Evolutionary conservation across 192 early-diverging fungal species (phyloP).

Genomic region (Haplosporangium gracile): DNA sequence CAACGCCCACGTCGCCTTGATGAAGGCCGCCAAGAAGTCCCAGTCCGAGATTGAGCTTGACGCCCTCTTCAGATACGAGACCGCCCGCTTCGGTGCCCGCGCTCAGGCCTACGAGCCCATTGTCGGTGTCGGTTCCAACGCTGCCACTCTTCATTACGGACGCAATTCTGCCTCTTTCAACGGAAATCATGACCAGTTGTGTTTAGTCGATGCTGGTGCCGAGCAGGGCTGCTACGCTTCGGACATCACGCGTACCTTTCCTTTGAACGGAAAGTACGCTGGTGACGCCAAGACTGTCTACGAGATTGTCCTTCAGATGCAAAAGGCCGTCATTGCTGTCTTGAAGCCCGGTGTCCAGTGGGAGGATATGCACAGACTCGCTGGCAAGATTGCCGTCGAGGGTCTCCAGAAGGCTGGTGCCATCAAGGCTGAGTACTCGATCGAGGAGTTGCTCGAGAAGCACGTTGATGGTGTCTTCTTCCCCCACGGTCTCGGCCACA

Average conservation of each 20-base stretch:
- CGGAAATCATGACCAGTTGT: slow-evolving; percentile 52
- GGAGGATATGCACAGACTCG: slow-evolving; percentile 91
- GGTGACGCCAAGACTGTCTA: slow-evolving; percentile 84
- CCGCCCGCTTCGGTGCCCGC: slow-evolving; percentile 71
- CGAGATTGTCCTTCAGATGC: slow-evolving; percentile 85
- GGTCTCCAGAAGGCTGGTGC: slow-evolving; percentile 82
- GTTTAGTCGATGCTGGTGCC: slow-evolving; percentile 91
- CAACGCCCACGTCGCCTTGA: slow-evolving; percentile 84
- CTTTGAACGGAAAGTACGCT: slow-evolving; percentile 80
- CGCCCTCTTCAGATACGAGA: slow-evolving; percentile 83
- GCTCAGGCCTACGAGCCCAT: slow-evolving; percentile 92
- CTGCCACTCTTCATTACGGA: slow-evolving; percentile 89
- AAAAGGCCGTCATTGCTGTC: slow-evolving; percentile 78
- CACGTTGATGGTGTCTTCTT: slow-evolving; percentile 86
- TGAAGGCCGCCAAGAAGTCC: slow-evolving; percentile 75
- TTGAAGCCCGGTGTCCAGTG: slow-evolving; percentile 86
- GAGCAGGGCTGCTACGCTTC: slow-evolving; percentile 87
- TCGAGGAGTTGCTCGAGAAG: slow-evolving; percentile 71
- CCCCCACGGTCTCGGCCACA: slow-evolving; percentile 93
- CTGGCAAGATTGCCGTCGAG: slow-evolving; percentile 70
- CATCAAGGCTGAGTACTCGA: slow-evolving; percentile 71
- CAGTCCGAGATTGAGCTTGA: slow-evolving; percentile 82
- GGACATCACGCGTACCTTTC: slow-evolving; percentile 94
- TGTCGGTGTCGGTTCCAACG: slow-evolving; percentile 81
- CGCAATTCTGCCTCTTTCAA: slow-evolving; percentile 73